Conservation (phyloP, 2,329 filamentous ascomycete genomes). For the Aspergillus fijiensis region DNA sequence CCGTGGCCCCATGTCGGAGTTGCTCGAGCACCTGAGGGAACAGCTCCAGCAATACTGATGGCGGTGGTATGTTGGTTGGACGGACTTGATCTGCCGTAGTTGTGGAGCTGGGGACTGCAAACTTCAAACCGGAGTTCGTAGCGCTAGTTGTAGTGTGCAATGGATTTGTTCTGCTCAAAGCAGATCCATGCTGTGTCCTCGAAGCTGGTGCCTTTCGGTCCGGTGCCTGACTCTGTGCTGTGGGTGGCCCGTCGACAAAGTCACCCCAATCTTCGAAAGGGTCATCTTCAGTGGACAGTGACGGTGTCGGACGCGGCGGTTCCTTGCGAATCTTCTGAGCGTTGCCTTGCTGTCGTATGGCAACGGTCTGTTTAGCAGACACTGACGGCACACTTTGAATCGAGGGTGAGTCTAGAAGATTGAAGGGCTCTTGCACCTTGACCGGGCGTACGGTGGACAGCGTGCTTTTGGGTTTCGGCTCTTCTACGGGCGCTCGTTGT, state of each 20-base stretch:
- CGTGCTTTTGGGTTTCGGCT: neutral
- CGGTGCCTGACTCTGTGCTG: conserved; percentile 10
- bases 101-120: neutral
- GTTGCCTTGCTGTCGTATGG: conserved; percentile 1
- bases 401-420: conserved; percentile 30
- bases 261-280: conserved; percentile 50
- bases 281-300: conserved; percentile 20
- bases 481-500: neutral
- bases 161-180: neutral
- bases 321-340: conserved; percentile 17
- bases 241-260: conserved; percentile 46
- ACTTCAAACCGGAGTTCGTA: neutral
- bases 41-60: conserved; percentile 74
- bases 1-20: conserved; percentile 64
- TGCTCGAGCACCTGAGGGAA: conserved; percentile 70
- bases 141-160: neutral
- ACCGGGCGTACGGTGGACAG: neutral
- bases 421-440: conserved; percentile 4
- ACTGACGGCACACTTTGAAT: conserved; percentile 25
- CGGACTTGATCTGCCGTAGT: conserved; percentile 45
- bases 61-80: conserved; percentile 85
- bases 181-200: neutral
- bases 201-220: conserved; percentile 10
- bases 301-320: conserved; percentile 10
- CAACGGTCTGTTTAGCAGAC: neutral